Percentiles rank a stretch among this genome's conserved stretches.
These are phyloP conservation scores for Gamsiella multidivaricata DNA, from an alignment of 192 early-diverging fungal genomes.

Conservation along the genomic window DNA sequence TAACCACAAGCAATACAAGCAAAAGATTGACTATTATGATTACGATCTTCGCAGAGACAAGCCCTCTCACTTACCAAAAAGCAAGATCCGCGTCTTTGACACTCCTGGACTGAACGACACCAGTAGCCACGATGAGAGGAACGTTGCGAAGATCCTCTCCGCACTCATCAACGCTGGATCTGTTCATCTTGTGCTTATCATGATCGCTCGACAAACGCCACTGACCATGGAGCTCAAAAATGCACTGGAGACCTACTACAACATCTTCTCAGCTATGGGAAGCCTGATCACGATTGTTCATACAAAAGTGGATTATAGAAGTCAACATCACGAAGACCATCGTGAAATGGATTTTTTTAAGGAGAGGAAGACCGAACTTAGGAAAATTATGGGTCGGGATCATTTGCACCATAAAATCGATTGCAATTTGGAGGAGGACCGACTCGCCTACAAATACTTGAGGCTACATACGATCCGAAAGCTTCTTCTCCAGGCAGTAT, in stretches of 20 bases:
- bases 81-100: constrained; percentile 12
- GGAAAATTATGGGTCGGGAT: constrained; percentile 5
- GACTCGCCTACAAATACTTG: not conserved
- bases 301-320: not conserved
- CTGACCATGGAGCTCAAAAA: not conserved
- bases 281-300: constrained; percentile 15
- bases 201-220: not conserved
- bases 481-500: not conserved
- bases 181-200: constrained; percentile 20
- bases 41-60: not conserved
- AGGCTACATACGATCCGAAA: not conserved
- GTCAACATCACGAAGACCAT: not conserved
- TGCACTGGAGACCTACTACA: not conserved
- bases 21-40: not conserved
- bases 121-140: constrained; percentile 4
- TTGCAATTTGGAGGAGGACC: constrained; percentile 12
- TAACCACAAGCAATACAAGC: not conserved
- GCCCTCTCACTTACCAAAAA: not conserved
- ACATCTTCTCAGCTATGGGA: constrained; percentile 1
- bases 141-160: constrained; percentile 8
- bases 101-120: constrained; percentile 23
- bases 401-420: constrained; percentile 3
- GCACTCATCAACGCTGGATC: not conserved
- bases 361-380: not conserved
- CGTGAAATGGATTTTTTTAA: not conserved